Conservation (phyloP, 768 basidiomycete species). For the Agaricus blazei region DNA sequence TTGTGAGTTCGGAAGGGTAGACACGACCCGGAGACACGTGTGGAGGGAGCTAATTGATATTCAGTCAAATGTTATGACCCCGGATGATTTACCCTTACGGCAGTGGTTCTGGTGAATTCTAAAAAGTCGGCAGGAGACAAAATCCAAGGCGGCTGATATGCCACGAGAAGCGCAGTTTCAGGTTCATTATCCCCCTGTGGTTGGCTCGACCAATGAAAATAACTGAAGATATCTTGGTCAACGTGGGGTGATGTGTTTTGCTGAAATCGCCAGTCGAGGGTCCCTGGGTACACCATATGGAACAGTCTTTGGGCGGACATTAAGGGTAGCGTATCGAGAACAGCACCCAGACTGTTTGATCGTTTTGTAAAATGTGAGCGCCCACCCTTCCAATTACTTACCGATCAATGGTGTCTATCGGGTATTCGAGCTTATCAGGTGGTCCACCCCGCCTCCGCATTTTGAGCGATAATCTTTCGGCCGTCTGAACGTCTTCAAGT, state of each 20-base stretch:
- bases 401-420: conserved; percentile 39
- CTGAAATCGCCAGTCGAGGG: conserved; percentile 35
- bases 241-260: conserved; percentile 25
- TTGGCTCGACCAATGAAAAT: conserved; percentile 37
- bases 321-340: conserved; percentile 36
- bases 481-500: background rate
- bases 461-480: conserved; percentile 8
- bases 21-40: conserved; percentile 26
- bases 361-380: too few species aligned
- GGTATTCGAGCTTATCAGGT: conserved; percentile 25
- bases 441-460: conserved; percentile 21
- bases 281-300: conserved; percentile 40
- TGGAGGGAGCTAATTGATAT: conserved; percentile 33
- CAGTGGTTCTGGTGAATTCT: conserved; percentile 42
- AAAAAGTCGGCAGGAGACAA: conserved; percentile 48
- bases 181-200: conserved; percentile 17
- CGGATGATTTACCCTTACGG: conserved; percentile 23
- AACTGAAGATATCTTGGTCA: conserved; percentile 28
- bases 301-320: conserved; percentile 43
- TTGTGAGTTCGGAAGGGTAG: conserved; percentile 28
- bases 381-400: conserved; percentile 16
- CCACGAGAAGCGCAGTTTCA: conserved; percentile 38
- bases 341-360: conserved; percentile 1
- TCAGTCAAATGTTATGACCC: conserved; percentile 11
- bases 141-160: conserved; percentile 59